Base-by-base conservation (phyloP, 495 filamentous ascomycete species). In the Trichoderma asperelloides region DNA sequence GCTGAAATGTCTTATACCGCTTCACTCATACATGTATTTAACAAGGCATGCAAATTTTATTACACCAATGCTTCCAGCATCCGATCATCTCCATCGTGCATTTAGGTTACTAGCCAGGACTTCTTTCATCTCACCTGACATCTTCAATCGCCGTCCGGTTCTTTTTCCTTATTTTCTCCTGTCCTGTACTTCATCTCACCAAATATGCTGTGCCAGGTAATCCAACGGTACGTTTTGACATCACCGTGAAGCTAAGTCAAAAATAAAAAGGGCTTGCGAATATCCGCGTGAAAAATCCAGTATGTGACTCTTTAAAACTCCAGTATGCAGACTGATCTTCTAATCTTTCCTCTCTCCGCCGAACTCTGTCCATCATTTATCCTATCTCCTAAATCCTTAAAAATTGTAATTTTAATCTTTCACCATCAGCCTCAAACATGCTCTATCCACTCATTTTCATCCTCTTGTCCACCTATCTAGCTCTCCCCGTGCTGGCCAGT, bases 141-240 rank as follows among this genome's bases (percentile, higher is more conserved):
- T 30, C 55, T 2, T 28, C 15, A 28, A 1, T 30, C 55, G 12
- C 15, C 55, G 30, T 27, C 55, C 25, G 23, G 23, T 60, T 12
- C 25, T 30, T 28, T 60, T 30, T 25, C 9, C 55, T 12, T 21
- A 11, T 27, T 11, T 28, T 30, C 23, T 60, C 55, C 27, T 60
- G 23, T 21, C 23, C 27, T 60, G 55, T 60, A 25, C 55, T 60
- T 60, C 55, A 60, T 60, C 55, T 28, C 55, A 60, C 55, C 55
- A 60, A 25, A 28, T 9, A 60, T 60, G 55, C 55, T 13, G 55
- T 60, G 55, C 23, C 55, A 51, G 55, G 55, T 60, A 11, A 60
- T 60, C 27, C 55, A 60, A 23, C 30, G 55, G 25, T 60, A 51
- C 47, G 23, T 18, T n/a, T 21, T 51, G 3, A 25, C 23, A 8